phyloP scores from a whole-genome alignment of 2,329 filamentous ascomycete genomes.

The Colletotrichum caudatum region DNA sequence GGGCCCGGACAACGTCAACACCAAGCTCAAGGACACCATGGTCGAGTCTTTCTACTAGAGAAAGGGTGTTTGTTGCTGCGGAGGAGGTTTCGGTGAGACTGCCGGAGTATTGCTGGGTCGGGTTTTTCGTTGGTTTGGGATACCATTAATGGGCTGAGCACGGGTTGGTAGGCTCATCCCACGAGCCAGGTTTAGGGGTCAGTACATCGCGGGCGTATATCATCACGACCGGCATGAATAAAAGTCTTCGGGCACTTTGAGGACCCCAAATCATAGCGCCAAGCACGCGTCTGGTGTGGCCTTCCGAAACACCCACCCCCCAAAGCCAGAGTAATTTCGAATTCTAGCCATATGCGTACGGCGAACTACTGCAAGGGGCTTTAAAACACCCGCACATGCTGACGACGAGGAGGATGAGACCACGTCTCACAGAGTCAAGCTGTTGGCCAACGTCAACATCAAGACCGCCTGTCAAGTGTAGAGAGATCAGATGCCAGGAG shows the following conservation, averaged over 20 bases:
- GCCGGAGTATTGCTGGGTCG: conserved; percentile 26
- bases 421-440: neutral
- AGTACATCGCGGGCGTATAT: conserved; percentile 19
- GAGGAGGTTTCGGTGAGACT: conserved; percentile 10
- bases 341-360: neutral
- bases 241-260: conserved; percentile 31
- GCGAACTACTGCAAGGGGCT: neutral
- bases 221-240: conserved; percentile 30
- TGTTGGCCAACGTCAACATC: neutral
- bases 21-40: conserved; percentile 94
- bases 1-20: conserved; percentile 82
- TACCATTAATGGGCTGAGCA: conserved; percentile 41
- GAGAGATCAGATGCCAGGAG: neutral
- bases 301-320: too few species aligned
- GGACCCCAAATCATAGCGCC: conserved; percentile 4
- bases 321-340: neutral
- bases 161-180: conserved; percentile 24
- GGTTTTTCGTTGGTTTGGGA: conserved; percentile 41
- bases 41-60: conserved; percentile 97
- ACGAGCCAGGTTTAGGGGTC: conserved; percentile 26
- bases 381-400: neutral
- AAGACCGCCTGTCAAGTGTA: neutral
- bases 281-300: neutral
- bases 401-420: neutral
- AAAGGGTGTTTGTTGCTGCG: neutral